phyloP scores from a whole-genome alignment of 169 alveolate genomes.

The Cyclospora cayetanensis region DNA sequence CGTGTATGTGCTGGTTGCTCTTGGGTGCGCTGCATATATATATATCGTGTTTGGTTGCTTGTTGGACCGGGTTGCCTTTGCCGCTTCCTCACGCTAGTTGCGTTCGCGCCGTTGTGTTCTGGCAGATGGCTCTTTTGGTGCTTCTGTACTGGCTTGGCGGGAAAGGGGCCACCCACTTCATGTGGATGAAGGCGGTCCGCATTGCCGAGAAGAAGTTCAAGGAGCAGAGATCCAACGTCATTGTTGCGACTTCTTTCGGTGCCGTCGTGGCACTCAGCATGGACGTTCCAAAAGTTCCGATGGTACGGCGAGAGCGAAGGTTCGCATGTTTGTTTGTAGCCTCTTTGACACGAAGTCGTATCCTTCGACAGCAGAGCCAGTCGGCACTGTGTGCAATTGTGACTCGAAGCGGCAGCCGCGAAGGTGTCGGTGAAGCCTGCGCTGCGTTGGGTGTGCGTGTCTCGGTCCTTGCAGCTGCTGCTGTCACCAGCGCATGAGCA shows the following conservation, averaged over 20 bases:
- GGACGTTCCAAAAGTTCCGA: slow-evolving; percentile 73
- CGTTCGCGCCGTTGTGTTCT: background rate
- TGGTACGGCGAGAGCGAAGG: slow-evolving; percentile 43
- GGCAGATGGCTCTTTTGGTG: slow-evolving; percentile 41
- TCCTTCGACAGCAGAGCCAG: too few relatives aligned
- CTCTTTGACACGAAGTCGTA: too few relatives aligned
- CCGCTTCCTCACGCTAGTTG: background rate
- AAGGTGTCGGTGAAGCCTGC: background rate
- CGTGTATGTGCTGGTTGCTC: too few relatives aligned
- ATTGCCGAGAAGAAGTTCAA: slow-evolving; percentile 73
- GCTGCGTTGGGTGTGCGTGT: background rate
- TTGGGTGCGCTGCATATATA: too few relatives aligned
- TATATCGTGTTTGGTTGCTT: background rate
- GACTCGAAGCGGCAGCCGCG: too few relatives aligned
- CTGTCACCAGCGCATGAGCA: slow-evolving; percentile 74
- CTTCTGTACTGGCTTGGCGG: slow-evolving; percentile 72
- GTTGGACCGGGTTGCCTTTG: background rate
- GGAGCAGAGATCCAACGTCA: slow-evolving; percentile 67
- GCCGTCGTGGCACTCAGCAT: slow-evolving; percentile 73
- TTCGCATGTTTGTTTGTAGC: too few relatives aligned
- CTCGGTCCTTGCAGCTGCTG: slow-evolving; percentile 58
- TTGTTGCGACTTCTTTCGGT: slow-evolving; percentile 74
- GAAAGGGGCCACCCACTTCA: slow-evolving; percentile 72
- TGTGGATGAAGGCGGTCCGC: slow-evolving; percentile 61
- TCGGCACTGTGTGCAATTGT: background rate